Evolutionary conservation across 1,139 yeast genomes (phyloP), one percentile per base, ranked within the genome.

Genomic region (Neolecta irregularis): DNA sequence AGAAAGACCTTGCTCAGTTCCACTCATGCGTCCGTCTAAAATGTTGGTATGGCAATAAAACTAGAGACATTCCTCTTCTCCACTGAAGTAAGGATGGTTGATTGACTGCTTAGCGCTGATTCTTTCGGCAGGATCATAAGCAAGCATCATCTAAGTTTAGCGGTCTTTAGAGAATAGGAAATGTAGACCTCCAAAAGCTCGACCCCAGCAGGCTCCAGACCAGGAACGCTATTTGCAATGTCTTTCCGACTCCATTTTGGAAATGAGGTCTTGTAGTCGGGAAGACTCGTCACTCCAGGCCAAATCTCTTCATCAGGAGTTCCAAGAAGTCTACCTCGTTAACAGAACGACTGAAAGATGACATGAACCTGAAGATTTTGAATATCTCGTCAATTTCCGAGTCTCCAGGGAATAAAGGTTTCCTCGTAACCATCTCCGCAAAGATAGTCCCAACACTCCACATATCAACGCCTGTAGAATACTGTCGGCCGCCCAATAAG

Each of bases 361-460:
- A 15, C 93, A 85, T 79, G 28, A 78, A 65, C 49, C 88, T 73
- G 58, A 88, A 88, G 38, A 88, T 91, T 52, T 79, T 73, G 49
- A 73, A 69, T 50, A 88, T 63, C 56, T 88, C 96, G 57, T 88
- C 98, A 40, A 88, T 96, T 54, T 88, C 91, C 31, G 93, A 81
- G 6, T 91, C 72, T 2, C 99, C 99, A 1, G 98, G 94, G 55
- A 88, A 88, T 39, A 88, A 61, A 0, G 99, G 95, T 48, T 88
- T 75, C n/a, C 98, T 98, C 6, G 94, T 80, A 48, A 88, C 76
- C 98, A 88, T 88, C 55, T 88, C 99, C 1, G 96, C 96, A 53
- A 88, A 66, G 38, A 88, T 88, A 58, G 98, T 88, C 8, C 99
- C 99, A 16, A 94, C 92, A 20, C 95, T 81, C 99, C 99, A 88